Evolutionary conservation across 495 filamentous ascomycete species (phyloP), one percentile per base, ranked within the genome.

Genomic region (Penicillium maclennaniae): DNA sequence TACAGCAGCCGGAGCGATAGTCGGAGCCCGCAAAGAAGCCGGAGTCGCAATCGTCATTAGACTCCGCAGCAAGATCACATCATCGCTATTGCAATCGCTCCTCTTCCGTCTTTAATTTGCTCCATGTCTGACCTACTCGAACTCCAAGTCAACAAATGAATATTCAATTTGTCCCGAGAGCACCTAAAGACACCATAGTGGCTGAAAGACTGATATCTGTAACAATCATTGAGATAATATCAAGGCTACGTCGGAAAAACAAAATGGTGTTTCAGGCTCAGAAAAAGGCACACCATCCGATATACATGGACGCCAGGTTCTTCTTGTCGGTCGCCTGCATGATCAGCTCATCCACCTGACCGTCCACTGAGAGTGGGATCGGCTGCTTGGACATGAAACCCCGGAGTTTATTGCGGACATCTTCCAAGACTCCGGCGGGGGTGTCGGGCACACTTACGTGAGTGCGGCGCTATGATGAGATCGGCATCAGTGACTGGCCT

Each of bases 251-350:
- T 38, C n/a, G 40, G 45, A 44, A n/a, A 25, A 27, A 34, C 8
- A 39, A 38, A 42, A 41, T 28, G 7, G 19, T 10, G 10, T 26
- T 45, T 16, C 12, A 25, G 12, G 41, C 65, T 71, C 59, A 97
- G 57, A 96, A 84, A 64, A 97, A 97, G 19, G 92, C 81, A 78
- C 90, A 96, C 93, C 93, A 98, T 21, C 93, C 93, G 71, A 97
- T 93, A 70, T 98, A 98, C 93, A 98, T 98, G 6, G 79, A 79
- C 15, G 87, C 80, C 67, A 99, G 71, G 60, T 88, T 92, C 60
- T 64, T 80, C 42, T 84, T 83, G 67, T 88, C 79, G 19, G 85
- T 86, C 55, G 93, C 92, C 71, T 90, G 84, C 69, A 86, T 76
- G 47, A 97, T 91, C 62, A 99, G 67, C 65, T 90, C 88, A 66